phyloP scores from a whole-genome alignment of 2,329 filamentous ascomycete genomes.

The Tympanopsis confertula region DNA sequence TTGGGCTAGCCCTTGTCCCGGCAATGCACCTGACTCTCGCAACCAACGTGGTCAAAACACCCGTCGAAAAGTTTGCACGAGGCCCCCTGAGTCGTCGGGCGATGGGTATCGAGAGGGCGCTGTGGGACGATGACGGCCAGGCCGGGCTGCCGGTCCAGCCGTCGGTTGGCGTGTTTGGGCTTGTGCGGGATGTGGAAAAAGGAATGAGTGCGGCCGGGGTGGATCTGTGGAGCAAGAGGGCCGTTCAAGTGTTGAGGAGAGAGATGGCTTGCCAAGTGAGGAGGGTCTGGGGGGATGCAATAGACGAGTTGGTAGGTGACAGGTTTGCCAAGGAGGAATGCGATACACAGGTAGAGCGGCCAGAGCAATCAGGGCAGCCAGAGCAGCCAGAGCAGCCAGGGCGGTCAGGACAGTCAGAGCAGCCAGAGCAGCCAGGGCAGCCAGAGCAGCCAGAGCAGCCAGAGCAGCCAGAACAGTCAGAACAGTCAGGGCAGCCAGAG shows the following conservation, averaged over 20 bases:
- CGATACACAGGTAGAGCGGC: conserved; percentile 5
- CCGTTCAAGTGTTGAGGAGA: conserved; percentile 52
- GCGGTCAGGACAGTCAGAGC: conserved; percentile 5
- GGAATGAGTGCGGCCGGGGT: conserved; percentile 60
- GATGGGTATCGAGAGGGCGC: conserved; percentile 44
- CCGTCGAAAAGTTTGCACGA: conserved; percentile 35
- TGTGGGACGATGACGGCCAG: conserved; percentile 79
- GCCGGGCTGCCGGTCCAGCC: conserved; percentile 68
- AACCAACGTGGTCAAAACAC: conserved; percentile 31
- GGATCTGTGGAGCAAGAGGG: conserved; percentile 71
- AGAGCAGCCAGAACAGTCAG: too few relatives aligned
- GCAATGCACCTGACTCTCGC: conserved; percentile 54
- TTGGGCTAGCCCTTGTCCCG: conserved; percentile 50
- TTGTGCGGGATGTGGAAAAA: conserved; percentile 52
- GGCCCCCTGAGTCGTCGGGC: conserved; percentile 28
- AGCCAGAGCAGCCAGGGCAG: conserved; percentile 6
- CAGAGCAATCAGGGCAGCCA: too few relatives aligned
- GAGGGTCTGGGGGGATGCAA: conserved; percentile 30
- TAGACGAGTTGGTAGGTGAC: conserved; percentile 17
- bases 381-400: conserved; percentile 5
- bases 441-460: too few relatives aligned
- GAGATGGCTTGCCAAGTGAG: conserved; percentile 37
- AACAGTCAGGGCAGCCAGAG: too few relatives aligned
- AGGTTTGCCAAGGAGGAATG: conserved; percentile 7
- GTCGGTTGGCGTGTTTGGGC: conserved; percentile 61